Evolutionary conservation across 2,329 filamentous ascomycete genomes (phyloP).

Genomic region (Nemania sp.): DNA sequence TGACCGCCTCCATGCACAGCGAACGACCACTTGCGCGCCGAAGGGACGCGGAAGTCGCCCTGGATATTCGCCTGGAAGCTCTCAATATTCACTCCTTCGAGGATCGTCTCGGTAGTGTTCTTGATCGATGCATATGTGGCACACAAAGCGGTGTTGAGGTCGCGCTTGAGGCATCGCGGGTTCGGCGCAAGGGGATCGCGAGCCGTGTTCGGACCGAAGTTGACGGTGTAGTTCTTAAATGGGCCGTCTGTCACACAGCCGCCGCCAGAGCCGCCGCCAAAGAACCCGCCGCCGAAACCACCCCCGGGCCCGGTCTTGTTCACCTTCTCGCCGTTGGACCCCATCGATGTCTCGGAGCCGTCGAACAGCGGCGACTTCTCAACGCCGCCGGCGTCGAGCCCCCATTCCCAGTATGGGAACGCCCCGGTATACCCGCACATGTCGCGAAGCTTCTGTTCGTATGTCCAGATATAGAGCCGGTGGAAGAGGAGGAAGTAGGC

Average conservation of each 20-base stretch:
- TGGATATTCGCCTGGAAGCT: constrained; percentile 48
- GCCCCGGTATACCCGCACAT: constrained; percentile 42
- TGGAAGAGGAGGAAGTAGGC: constrained; percentile 45
- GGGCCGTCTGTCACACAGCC: constrained; percentile 56
- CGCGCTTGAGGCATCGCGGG: constrained; percentile 48
- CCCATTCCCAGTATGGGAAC: constrained; percentile 43
- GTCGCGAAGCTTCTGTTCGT: constrained; percentile 41
- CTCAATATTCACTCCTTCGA: constrained; percentile 40
- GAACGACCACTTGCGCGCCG: constrained; percentile 34
- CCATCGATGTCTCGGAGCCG: constrained; percentile 48
- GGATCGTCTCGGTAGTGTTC: constrained; percentile 45
- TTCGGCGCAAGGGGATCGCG: constrained; percentile 42
- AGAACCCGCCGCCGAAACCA: constrained; percentile 22
- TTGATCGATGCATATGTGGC: constrained; percentile 35
- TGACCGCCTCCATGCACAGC: constrained; percentile 43
- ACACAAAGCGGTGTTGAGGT: constrained; percentile 43
- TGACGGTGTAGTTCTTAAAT: constrained; percentile 46
- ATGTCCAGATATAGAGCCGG: constrained; percentile 42
- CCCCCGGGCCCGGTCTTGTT: constrained; percentile 26
- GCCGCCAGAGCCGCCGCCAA: constrained; percentile 53
- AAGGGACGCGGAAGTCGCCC: constrained; percentile 40
- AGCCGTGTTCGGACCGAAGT: constrained; percentile 43
- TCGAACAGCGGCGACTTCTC: constrained; percentile 50
- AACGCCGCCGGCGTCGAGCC: constrained; percentile 41
- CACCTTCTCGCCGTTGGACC: constrained; percentile 47